Percentiles rank a stretch among this genome's conserved stretches.
Evolutionary conservation across 78 protist species (phyloP).

Genomic region (Guillardia theta): DNA sequence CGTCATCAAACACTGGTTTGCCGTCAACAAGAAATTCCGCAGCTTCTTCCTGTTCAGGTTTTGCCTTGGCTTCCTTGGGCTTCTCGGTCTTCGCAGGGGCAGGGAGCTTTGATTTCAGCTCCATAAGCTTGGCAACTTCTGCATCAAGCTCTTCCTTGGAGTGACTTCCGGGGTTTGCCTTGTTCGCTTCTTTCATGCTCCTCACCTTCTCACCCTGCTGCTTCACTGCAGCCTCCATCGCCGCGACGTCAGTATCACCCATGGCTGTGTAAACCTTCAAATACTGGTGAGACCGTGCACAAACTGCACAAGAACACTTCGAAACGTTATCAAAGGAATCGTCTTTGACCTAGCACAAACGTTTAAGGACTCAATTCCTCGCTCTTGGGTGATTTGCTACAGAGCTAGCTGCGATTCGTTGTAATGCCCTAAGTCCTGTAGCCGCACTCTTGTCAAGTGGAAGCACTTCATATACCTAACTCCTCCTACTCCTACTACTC

Average conservation of each 20-base stretch:
- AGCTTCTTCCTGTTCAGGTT: not conserved
- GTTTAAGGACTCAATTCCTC: too few species aligned
- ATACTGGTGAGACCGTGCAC: too few species aligned
- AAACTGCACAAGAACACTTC: too few species aligned
- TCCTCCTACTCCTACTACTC: too few species aligned
- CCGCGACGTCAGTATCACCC: not conserved
- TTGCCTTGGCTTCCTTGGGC: not conserved
- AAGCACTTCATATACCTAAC: too few species aligned
- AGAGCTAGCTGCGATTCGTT: too few species aligned
- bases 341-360: too few species aligned
- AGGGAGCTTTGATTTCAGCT: not conserved
- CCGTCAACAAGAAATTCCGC: not conserved
- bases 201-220: not conserved
- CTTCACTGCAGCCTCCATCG: not conserved
- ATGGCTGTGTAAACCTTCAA: too few species aligned
- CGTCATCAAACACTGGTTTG: slow-evolving; percentile 30
- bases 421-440: too few species aligned
- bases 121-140: not conserved
- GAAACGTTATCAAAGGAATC: too few species aligned
- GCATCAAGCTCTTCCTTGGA: not conserved
- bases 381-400: too few species aligned
- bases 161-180: not conserved
- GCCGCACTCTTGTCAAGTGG: too few species aligned
- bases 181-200: not conserved
- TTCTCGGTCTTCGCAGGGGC: not conserved